Evolutionary conservation across 352 stramenopile species (phyloP).

Genomic region (Thalassiosira allenii): DNA sequence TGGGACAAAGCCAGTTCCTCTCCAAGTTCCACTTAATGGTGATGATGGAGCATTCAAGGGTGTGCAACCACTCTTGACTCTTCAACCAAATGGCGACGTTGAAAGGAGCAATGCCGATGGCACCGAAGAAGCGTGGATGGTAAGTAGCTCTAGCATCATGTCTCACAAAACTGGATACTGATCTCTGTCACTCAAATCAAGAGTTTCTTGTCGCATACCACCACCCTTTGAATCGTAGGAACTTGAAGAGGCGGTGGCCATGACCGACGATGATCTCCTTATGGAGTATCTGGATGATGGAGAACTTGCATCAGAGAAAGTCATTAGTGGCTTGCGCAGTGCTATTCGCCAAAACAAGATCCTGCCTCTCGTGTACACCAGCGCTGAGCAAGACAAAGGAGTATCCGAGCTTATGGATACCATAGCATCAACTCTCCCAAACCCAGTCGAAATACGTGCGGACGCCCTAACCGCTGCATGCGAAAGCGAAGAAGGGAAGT

Average conservation of each 20-base stretch:
- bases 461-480: constrained; percentile 33
- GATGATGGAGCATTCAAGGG: constrained; percentile 24
- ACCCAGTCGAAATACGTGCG: constrained; percentile 36
- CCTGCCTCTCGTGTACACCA: constrained; percentile 44
- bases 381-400: constrained; percentile 39
- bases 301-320: constrained; percentile 14
- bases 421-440: constrained; percentile 28
- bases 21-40: constrained; percentile 34
- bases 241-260: constrained; percentile 45
- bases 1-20: constrained; percentile 40
- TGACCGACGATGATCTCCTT: constrained; percentile 52
- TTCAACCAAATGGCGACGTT: constrained; percentile 21
- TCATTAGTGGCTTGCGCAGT: constrained; percentile 27
- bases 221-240: too few species aligned
- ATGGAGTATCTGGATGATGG: constrained; percentile 46
- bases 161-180: too few species aligned
- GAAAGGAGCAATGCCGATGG: constrained; percentile 17
- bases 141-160: neutral
- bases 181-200: too few species aligned
- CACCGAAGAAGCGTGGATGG: constrained; percentile 36
- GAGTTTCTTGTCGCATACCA: too few species aligned
- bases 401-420: constrained; percentile 47
- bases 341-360: constrained; percentile 28
- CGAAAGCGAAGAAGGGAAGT: constrained; percentile 35
- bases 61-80: constrained; percentile 24